Evolutionary conservation across 2,329 filamentous ascomycete species (phyloP).

Genomic region (Penicillium janthinellum): DNA sequence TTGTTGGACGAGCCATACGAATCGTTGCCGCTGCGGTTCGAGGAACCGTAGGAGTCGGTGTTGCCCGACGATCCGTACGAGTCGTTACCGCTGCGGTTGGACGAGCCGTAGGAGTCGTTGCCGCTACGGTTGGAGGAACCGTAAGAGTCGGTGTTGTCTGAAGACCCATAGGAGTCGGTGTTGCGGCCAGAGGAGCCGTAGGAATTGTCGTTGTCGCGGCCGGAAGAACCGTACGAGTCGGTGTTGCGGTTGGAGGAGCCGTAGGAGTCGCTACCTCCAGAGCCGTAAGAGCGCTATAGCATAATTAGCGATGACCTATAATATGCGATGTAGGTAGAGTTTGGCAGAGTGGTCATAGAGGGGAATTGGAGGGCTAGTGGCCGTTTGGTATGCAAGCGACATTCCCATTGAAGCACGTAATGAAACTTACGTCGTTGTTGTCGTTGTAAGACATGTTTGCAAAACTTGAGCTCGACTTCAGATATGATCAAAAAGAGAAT

Average conservation of each 20-base stretch:
- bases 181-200: neutral
- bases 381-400: neutral
- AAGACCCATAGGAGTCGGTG: neutral
- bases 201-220: neutral
- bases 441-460: conserved; percentile 9
- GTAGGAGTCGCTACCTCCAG: conserved; percentile 6
- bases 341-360: too few relatives aligned
- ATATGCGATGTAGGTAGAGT: too few relatives aligned
- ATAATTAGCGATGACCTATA: neutral
- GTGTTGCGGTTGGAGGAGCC: neutral
- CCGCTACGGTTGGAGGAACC: neutral
- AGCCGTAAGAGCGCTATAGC: conserved; percentile 6
- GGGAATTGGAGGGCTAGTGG: neutral
- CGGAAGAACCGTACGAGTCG: neutral
- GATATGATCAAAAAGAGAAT: neutral
- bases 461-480: neutral
- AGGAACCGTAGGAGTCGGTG: neutral
- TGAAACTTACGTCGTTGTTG: conserved; percentile 6
- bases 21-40: neutral
- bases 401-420: neutral
- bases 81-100: neutral
- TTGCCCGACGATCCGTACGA: neutral
- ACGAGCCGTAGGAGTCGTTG: neutral
- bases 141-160: neutral
- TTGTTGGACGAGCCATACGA: neutral